Conservation (phyloP, 345 rosid species). For the Clausena lansium region DNA sequence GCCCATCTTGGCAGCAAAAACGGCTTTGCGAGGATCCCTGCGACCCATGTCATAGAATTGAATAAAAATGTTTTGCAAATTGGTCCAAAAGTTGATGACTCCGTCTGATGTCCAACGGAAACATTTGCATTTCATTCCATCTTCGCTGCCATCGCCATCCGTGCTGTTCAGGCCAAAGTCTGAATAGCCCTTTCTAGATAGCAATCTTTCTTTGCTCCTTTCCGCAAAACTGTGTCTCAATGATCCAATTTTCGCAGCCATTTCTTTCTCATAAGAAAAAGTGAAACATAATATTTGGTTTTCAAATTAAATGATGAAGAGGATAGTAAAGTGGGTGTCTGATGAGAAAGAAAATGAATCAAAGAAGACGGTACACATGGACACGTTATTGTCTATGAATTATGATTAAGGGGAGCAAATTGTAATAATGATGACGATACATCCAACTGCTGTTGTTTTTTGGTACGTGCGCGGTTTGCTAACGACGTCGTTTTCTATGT, state of each 20-base stretch:
- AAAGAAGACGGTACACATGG: too few relatives aligned
- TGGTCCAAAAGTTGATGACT: slow-evolving; percentile 33
- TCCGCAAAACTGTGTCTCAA: slow-evolving; percentile 40
- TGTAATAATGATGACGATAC: too few relatives aligned
- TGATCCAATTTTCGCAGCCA: slow-evolving; percentile 43
- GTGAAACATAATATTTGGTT: too few relatives aligned
- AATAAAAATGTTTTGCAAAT: slow-evolving; percentile 18
- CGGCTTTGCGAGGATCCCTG: slow-evolving; percentile 55
- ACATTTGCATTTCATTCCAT: slow-evolving; percentile 35
- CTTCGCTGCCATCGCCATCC: slow-evolving; percentile 8
- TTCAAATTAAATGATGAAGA: too few relatives aligned
- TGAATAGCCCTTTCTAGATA: slow-evolving; percentile 41
- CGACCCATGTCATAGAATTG: slow-evolving; percentile 57
- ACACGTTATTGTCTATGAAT: too few relatives aligned
- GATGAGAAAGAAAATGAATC: too few relatives aligned
- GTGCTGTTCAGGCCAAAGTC: slow-evolving; percentile 48
- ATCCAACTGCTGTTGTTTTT: too few relatives aligned
- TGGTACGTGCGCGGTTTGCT: too few relatives aligned
- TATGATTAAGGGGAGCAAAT: too few relatives aligned
- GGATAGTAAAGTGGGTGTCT: too few relatives aligned
- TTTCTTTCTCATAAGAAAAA: not conserved
- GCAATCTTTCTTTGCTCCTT: slow-evolving; percentile 58
- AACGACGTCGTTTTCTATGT: too few relatives aligned
- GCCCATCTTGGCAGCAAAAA: slow-evolving; percentile 77
- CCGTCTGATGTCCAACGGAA: slow-evolving; percentile 43